These are phyloP conservation scores for Colletotrichum tofieldiae DNA, from an alignment of 2,329 filamentous ascomycete species.

Conservation along the genomic window DNA sequence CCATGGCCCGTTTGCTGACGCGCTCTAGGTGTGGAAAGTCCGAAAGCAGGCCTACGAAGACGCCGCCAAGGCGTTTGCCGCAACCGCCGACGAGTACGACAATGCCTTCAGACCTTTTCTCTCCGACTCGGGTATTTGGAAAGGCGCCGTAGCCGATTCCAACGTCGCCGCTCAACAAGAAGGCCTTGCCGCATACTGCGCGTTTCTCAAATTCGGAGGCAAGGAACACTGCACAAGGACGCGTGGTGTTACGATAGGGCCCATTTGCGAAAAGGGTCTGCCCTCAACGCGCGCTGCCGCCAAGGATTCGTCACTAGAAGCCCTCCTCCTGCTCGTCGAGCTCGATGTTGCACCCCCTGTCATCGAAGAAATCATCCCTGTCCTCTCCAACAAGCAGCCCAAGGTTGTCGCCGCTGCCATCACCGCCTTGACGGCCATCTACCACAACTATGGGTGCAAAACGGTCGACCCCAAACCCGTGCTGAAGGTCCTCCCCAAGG, in stretches of 20 bases:
- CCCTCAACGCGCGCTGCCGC: slow-evolving; percentile 89
- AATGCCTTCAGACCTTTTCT: slow-evolving; percentile 90
- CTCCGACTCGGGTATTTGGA: slow-evolving; percentile 89
- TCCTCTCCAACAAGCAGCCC: slow-evolving; percentile 88
- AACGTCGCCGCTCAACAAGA: slow-evolving; percentile 98
- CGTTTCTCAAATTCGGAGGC: slow-evolving; percentile 93
- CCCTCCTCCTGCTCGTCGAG: slow-evolving; percentile 90
- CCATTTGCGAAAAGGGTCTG: slow-evolving; percentile 93
- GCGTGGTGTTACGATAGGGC: slow-evolving; percentile 79
- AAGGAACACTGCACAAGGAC: slow-evolving; percentile 85
- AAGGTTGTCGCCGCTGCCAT: slow-evolving; percentile 85
- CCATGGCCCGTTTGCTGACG: slow-evolving; percentile 35
- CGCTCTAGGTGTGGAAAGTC: slow-evolving; percentile 88
- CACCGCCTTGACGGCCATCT: slow-evolving; percentile 84
- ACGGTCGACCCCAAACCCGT: slow-evolving; percentile 93
- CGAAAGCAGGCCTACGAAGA: slow-evolving; percentile 96
- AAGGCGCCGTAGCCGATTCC: slow-evolving; percentile 91
- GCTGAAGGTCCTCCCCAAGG: slow-evolving; percentile 89
- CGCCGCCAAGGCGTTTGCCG: slow-evolving; percentile 87
- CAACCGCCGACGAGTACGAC: slow-evolving; percentile 87
- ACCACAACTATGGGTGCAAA: slow-evolving; percentile 96
- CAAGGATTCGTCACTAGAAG: slow-evolving; percentile 89
- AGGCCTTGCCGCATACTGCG: slow-evolving; percentile 87
- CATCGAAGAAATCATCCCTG: slow-evolving; percentile 90
- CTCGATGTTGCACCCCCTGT: slow-evolving; percentile 88